These are phyloP conservation scores for Penicillium longicatenatum DNA, from an alignment of 495 filamentous ascomycete species.

Conservation along the genomic window DNA sequence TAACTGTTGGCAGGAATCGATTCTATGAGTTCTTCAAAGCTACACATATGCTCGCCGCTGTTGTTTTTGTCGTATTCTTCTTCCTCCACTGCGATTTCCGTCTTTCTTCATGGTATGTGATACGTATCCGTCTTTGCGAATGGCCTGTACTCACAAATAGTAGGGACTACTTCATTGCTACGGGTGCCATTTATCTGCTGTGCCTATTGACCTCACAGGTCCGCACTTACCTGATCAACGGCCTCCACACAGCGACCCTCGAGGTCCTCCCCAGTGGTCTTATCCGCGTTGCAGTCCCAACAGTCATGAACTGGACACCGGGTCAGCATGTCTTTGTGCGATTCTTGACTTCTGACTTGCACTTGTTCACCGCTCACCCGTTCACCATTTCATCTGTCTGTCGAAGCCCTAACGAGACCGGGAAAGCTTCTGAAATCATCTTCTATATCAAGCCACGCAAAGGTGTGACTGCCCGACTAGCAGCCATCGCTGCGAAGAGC, in stretches of 20 bases:
- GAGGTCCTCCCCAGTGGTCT: slow-evolving; percentile 42
- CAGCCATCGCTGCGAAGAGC: slow-evolving; percentile 28
- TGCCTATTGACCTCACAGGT: slow-evolving; percentile 44
- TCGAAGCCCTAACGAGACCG: slow-evolving; percentile 17
- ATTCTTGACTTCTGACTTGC: slow-evolving; percentile 43
- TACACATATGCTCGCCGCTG: slow-evolving; percentile 47
- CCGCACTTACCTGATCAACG: slow-evolving; percentile 49
- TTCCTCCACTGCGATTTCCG: slow-evolving; percentile 41
- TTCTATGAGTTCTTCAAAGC: slow-evolving; percentile 59
- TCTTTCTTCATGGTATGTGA: slow-evolving; percentile 53
- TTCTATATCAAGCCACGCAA: slow-evolving; percentile 45
- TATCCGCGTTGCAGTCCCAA: slow-evolving; percentile 48
- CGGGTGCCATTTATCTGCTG: slow-evolving; percentile 49
- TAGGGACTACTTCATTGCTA: slow-evolving; percentile 64
- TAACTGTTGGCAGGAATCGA: slow-evolving; percentile 34
- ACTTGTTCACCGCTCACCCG: slow-evolving; percentile 48
- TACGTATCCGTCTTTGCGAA: neutral
- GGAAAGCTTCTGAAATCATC: slow-evolving; percentile 34
- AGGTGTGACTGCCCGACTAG: slow-evolving; percentile 48
- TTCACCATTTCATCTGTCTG: slow-evolving; percentile 54
- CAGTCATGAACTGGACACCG: slow-evolving; percentile 45
- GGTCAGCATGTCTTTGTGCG: slow-evolving; percentile 56
- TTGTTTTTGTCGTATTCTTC: slow-evolving; percentile 51
- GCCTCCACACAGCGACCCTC: slow-evolving; percentile 47
- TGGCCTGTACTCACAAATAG: slow-evolving; percentile 7